Percentiles rank a stretch among this genome's conserved stretches.
Evolutionary conservation across 371 early-diverging fungal species (phyloP).

Genomic region (Mortierella sp.): DNA sequence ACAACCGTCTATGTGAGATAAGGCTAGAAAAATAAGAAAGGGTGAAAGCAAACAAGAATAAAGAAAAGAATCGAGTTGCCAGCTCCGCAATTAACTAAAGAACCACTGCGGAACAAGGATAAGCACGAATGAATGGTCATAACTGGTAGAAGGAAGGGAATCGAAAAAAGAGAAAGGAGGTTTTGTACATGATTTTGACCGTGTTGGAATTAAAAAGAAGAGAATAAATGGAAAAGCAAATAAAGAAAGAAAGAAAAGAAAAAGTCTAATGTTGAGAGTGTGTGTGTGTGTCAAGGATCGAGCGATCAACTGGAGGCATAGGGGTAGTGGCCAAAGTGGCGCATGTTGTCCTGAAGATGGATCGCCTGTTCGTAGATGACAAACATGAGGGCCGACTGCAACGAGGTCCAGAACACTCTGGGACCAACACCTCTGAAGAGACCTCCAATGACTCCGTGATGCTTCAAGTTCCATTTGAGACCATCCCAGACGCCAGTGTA

Average conservation of each 20-base stretch:
- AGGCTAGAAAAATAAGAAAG: slow-evolving; percentile 5
- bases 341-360: slow-evolving; percentile 53
- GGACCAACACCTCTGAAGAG: slow-evolving; percentile 78
- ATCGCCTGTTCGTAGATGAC: slow-evolving; percentile 76
- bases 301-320: slow-evolving; percentile 21
- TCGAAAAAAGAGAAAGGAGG: background rate
- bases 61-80: background rate
- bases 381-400: slow-evolving; percentile 80
- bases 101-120: background rate
- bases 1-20: slow-evolving; percentile 3
- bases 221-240: background rate
- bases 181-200: slow-evolving; percentile 10
- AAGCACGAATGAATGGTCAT: background rate
- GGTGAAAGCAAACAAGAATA: background rate
- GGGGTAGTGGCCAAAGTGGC: slow-evolving; percentile 49
- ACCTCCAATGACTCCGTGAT: slow-evolving; percentile 70
- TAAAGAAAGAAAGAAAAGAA: background rate
- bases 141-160: background rate
- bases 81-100: background rate
- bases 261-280: background rate
- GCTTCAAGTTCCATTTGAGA: slow-evolving; percentile 71
- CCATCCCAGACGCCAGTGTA: slow-evolving; percentile 76
- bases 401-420: slow-evolving; percentile 75
- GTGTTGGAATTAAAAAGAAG: background rate
- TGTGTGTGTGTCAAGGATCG: background rate